Evolutionary conservation across 305 asterid species (phyloP).

Genomic region (Solanum chacoense): DNA sequence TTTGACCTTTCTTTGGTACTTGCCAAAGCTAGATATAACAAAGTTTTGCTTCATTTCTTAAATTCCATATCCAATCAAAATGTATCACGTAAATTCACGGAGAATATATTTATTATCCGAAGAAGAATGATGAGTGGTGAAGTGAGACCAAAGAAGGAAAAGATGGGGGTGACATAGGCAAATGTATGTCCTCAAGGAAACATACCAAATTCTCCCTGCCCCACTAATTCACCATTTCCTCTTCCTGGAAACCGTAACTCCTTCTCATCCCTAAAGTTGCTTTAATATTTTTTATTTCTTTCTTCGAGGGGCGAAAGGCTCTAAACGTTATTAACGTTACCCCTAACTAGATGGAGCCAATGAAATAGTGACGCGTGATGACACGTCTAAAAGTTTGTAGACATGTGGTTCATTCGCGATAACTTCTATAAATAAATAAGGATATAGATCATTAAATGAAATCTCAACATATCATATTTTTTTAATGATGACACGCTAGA

Average conservation of each 20-base stretch:
- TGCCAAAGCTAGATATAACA: not conserved
- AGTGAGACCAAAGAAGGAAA: not conserved
- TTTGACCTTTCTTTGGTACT: not conserved
- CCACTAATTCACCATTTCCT: not conserved
- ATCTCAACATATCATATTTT: not conserved
- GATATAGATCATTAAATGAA: not conserved
- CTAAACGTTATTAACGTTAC: not conserved
- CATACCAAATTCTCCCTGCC: not conserved
- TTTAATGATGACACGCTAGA: not conserved
- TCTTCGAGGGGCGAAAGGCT: not conserved
- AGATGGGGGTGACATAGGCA: not conserved
- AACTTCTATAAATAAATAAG: not conserved
- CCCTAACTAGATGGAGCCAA: not conserved
- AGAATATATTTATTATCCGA: not conserved
- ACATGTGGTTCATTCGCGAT: not conserved
- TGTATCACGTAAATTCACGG: not conserved
- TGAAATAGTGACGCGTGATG: not conserved
- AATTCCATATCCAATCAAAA: rapidly evolving
- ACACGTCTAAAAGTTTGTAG: not conserved
- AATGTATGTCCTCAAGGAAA: not conserved
- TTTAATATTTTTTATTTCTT: not conserved
- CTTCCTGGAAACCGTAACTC: not conserved
- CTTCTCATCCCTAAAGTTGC: not conserved
- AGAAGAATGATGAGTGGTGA: not conserved
- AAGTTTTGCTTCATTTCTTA: not conserved